Evolutionary conservation across 495 filamentous ascomycete genomes (phyloP).

Genomic region (Xylaria curta): DNA sequence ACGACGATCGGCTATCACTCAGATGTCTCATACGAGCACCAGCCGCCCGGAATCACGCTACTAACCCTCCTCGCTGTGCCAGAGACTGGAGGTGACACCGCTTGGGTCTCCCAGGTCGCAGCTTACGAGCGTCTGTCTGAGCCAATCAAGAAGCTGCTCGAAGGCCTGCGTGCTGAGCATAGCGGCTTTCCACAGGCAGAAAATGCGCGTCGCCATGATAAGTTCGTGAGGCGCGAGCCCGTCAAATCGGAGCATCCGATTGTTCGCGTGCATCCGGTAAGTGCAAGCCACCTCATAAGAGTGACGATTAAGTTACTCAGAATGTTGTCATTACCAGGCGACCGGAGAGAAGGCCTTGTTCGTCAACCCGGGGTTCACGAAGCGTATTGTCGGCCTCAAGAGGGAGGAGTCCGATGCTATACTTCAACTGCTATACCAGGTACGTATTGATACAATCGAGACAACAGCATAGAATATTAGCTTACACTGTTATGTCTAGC

Average conservation of each 20-base stretch:
- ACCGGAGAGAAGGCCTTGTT: conserved; percentile 83
- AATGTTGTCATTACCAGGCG: conserved; percentile 43
- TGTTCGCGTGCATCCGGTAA: conserved; percentile 69
- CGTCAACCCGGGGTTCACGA: conserved; percentile 82
- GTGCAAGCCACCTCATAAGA: background rate
- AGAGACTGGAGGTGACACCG: conserved; percentile 76
- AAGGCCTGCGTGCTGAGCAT: conserved; percentile 73
- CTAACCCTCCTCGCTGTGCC: conserved; percentile 73
- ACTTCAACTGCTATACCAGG: conserved; percentile 67
- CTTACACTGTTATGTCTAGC: too few relatives aligned
- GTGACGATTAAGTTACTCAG: conserved; percentile 2
- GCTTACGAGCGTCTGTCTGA: conserved; percentile 74
- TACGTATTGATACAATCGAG: conserved; percentile 48
- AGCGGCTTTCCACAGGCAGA: conserved; percentile 74
- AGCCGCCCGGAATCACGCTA: conserved; percentile 79
- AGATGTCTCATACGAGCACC: conserved; percentile 74
- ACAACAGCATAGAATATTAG: background rate
- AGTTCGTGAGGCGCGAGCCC: conserved; percentile 70
- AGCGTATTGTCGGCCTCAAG: conserved; percentile 73
- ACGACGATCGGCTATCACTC: conserved; percentile 51
- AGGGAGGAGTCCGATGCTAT: conserved; percentile 73
- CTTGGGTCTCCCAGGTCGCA: conserved; percentile 75
- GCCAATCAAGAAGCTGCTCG: conserved; percentile 73
- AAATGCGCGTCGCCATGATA: conserved; percentile 64
- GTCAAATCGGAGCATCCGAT: conserved; percentile 73